A percentile compares a stretch with the other conserved stretches of the same genome.
Conservation (phyloP, 108 stramenopile species). For the Stephanodiscus minutulus region DNA sequence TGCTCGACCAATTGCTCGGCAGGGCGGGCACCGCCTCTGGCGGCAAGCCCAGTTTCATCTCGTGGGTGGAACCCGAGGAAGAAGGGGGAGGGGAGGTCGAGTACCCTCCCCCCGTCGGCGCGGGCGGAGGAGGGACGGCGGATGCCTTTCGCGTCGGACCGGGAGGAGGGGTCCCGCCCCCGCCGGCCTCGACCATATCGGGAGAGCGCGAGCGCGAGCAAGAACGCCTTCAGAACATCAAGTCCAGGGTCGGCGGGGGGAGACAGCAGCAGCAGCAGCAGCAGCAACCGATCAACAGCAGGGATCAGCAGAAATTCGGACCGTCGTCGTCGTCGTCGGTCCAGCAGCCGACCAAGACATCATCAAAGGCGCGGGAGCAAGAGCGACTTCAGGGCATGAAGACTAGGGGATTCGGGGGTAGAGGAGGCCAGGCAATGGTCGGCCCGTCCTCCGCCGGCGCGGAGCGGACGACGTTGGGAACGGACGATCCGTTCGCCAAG, state of each 20-base stretch:
- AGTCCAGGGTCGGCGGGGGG: conserved; percentile 5
- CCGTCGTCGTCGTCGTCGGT: conserved; percentile 14
- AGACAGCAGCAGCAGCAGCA: neutral
- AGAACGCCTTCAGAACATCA: conserved; percentile 26
- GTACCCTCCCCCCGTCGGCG: neutral
- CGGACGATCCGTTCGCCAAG: conserved; percentile 5
- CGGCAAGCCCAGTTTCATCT: conserved; percentile 21
- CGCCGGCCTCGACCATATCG: conserved; percentile 12
- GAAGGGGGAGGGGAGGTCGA: neutral
- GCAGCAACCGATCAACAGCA: neutral
- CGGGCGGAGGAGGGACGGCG: neutral
- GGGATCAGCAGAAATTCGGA: conserved; percentile 4
- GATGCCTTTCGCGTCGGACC: neutral
- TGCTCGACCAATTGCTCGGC: conserved; percentile 21
- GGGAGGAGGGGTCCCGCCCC: neutral
- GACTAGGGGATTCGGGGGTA: neutral
- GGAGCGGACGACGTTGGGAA: conserved; percentile 17
- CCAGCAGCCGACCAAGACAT: conserved; percentile 18
- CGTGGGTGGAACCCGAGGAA: conserved; percentile 20
- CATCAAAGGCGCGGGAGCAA: conserved; percentile 21
- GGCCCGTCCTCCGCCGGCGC: neutral
- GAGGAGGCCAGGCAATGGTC: conserved; percentile 1
- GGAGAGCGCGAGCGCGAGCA: conserved; percentile 28
- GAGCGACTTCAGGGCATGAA: conserved; percentile 23
- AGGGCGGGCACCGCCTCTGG: conserved; percentile 5